Percentiles rank a stretch among this genome's conserved stretches.
Conservation (phyloP, 1,284 basidiomycete genomes). For the Marasmius fiardii region DNA sequence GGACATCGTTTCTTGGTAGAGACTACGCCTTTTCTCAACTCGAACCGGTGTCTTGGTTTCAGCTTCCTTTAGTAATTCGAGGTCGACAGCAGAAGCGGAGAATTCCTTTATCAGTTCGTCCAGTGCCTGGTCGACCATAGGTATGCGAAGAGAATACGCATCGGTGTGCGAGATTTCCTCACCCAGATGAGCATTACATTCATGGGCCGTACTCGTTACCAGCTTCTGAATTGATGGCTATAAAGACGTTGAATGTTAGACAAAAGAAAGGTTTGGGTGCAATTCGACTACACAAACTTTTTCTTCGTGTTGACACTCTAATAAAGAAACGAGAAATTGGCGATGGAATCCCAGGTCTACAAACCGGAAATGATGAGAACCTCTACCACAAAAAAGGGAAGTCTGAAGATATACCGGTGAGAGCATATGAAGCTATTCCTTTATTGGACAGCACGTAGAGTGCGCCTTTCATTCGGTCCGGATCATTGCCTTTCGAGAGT, state of each 20-base stretch:
- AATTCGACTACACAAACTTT: slow-evolving; percentile 52
- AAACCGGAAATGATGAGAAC: slow-evolving; percentile 9
- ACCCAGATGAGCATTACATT: slow-evolving; percentile 55
- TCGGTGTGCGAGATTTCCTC: slow-evolving; percentile 64
- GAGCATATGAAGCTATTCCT: slow-evolving; percentile 66
- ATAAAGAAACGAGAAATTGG: slow-evolving; percentile 66
- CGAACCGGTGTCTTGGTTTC: slow-evolving; percentile 38
- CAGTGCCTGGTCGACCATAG: slow-evolving; percentile 43
- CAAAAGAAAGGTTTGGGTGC: not conserved
- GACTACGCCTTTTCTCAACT: slow-evolving; percentile 37
- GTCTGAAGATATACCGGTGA: slow-evolving; percentile 46
- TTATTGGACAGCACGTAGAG: slow-evolving; percentile 86
- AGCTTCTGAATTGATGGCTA: slow-evolving; percentile 92
- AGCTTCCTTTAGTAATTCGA: slow-evolving; percentile 40
- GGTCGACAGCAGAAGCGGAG: slow-evolving; percentile 37
- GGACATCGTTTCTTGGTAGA: slow-evolving; percentile 50
- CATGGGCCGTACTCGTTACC: slow-evolving; percentile 69
- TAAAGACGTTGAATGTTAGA: slow-evolving; percentile 6
- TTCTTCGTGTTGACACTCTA: slow-evolving; percentile 89
- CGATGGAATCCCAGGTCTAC: slow-evolving; percentile 68
- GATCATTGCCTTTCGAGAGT: slow-evolving; percentile 73
- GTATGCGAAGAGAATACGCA: slow-evolving; percentile 46
- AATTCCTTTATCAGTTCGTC: slow-evolving; percentile 49
- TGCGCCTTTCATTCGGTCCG: slow-evolving; percentile 95
- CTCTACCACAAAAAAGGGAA: not conserved